Base-by-base conservation (phyloP, 1,139 yeast species). In the Zygoascus sp. region DNA sequence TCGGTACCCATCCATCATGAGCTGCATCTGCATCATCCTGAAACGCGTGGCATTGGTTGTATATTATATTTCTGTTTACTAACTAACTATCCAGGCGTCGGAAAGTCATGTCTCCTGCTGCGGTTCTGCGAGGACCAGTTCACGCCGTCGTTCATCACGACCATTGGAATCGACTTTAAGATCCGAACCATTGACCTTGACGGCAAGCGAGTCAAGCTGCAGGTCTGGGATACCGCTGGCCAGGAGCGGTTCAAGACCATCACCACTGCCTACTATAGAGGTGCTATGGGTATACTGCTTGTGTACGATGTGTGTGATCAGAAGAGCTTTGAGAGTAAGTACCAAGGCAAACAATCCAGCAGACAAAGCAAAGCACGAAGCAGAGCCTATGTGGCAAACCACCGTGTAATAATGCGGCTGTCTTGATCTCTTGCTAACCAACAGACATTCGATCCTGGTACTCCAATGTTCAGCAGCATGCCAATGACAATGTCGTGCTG, bases 141-240 rank as follows among this genome's bases (percentile, higher is more conserved):
- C 74, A 92, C 90, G 61, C 97, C 97, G 16, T 81, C 94, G 32
- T 92, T 90, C 67, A 92, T 92, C 68, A 89, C 98, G 51, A 92
- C 98, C 45, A 92, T 92, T 62, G 98, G 98, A 48, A 92, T 92
- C 64, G 98, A 92, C 68, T 92, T 92, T 76, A 92, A 94, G 73
- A 90, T 94, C 66, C 84, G 97, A 69, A 90, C 97, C 36, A 89
- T 90, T 57, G 97, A 90, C 60, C 78, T 92, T 58, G 92, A 90
- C 57, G 96, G 96, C 50, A 86, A 87, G 69, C 83, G 84, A 59
- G 86, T 94, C 68, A 92, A 92, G 71, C 77, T 92, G 63, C 98
- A 92, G 68, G 89, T 92, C 38, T 92, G 98, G 98, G 98, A 92
- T 67, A 92, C 98, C 34, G 98, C 98, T 5, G 98, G 98, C 22